Base-by-base conservation (phyloP, 208 protist species). In the Leptomonas seymouri region DNA sequence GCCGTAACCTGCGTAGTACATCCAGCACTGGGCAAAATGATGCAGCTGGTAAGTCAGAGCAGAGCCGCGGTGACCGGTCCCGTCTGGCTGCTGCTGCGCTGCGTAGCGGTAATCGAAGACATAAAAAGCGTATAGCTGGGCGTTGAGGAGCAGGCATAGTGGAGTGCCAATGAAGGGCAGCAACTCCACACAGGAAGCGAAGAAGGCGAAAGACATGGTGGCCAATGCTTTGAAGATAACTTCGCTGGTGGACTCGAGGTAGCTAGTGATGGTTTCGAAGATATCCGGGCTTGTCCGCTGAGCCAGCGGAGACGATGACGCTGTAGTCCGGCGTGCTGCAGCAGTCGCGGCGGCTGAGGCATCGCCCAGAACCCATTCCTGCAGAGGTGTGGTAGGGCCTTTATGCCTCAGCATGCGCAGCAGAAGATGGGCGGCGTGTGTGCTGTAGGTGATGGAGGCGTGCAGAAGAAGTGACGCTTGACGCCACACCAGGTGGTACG, bases 91-190 rank as follows among this genome's bases (percentile, higher is more conserved):
- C 62, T 75, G 70, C 53, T 77, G 73, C 21, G 53, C 63, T 18
- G 67, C 76, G 70, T 87, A 83, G 56, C 84, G 76, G 70, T 90
- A 93, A 62, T 90, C 83, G 55, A 90, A 93, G 9, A 90, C 84
- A 53, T 90, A 93, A 53, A 93, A 89, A 42, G 74, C 70, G 61
- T 93, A 90, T 27, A 93, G 77, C 57, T 84, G 81, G 14, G 78
- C 74, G 31, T 88, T 88, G 56, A 93, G 73, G 21, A 84, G 54
- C 25, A 82, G 64, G 15, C 65, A 77, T 16, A 77, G 46, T 48
- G 49, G 64, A 0, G 65, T 73, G 6, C 68, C 80, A 18, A 63
- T 36, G 15, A 74, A 14, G 7, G 34, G 61, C 74, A 71, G 27
- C 25, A 62, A 31, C 56, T 42, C 71, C 34, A 78, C 28, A 20